Percentiles rank a stretch among this genome's conserved stretches.
Evolutionary conservation across 257 asterid species (phyloP).

Genomic region (Solanum pinnatisectum): DNA sequence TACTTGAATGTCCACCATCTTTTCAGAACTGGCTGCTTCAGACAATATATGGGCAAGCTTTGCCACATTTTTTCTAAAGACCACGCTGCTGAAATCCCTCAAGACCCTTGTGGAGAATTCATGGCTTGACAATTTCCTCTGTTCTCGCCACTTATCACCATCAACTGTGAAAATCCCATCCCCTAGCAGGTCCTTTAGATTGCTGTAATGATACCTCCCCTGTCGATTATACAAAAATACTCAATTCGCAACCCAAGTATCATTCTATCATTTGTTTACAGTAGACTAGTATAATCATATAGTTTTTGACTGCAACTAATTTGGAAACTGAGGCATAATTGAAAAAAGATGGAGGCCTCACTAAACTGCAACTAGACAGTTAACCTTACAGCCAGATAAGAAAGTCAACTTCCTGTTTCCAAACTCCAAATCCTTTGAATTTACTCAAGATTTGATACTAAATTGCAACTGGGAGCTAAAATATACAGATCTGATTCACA

Average conservation of each 20-base stretch:
- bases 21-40: constrained; percentile 25
- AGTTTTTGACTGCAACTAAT: not conserved
- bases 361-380: not conserved
- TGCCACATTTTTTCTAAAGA: constrained; percentile 40
- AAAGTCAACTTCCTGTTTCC: not conserved
- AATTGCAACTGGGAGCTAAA: not conserved
- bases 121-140: constrained; percentile 58
- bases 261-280: not conserved
- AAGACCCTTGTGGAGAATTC: constrained; percentile 65
- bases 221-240: constrained; percentile 4
- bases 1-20: constrained; percentile 56
- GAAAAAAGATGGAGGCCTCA: not conserved
- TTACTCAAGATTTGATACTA: not conserved
- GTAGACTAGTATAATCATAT: not conserved
- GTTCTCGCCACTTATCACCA: constrained; percentile 71
- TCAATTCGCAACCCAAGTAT: not conserved
- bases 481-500: not conserved
- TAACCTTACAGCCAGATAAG: not conserved
- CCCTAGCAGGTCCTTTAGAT: constrained; percentile 44
- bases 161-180: constrained; percentile 78
- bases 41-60: constrained; percentile 40
- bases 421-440: not conserved
- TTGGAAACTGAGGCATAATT: not conserved
- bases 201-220: constrained; percentile 43
- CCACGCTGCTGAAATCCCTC: constrained; percentile 55